Evolutionary conservation across 2,329 filamentous ascomycete genomes (phyloP), one percentile per base, ranked within the genome.

Genomic region (Xylaria sp.): DNA sequence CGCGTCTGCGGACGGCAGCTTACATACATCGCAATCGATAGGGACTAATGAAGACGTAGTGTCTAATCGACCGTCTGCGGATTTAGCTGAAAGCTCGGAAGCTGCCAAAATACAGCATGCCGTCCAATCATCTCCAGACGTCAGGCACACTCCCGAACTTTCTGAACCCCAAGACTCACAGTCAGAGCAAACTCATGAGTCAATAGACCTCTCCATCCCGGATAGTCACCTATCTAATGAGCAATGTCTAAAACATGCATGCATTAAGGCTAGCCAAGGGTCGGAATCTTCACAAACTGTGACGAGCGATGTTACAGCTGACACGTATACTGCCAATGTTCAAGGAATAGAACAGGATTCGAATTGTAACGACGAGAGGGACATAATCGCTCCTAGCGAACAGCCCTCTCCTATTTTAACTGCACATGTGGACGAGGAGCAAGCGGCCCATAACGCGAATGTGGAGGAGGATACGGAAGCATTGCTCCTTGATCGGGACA

Each of bases 141-240:
- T 21, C 65, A 34, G 34, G 3, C 42, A 64, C 30, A 51, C 53
- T 45, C 17, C 65, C 50, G 45, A 21, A 1, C 21, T 62, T 57
- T 48, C 8, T 8, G 39, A 64, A n/a, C 48, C 27, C 24, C n/a
- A 48, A 17, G 59, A 71, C 53, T 34, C 51, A 21, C 70, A 60
- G 21, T 71, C 74, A 34, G 67, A 60, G 17, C 69, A 64, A 21
- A 55, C 39, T n/a, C 71, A 66, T 12, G 67, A 71, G 48, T 65
- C 70, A 39, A 65, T 58, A 24, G 70, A 75, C 17, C 61, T 67
- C 14, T 68, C 69, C 32, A 58, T 61, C 17, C 30, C 70, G 7
- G 60, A 74, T 3, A 64, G 24, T 3, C 65, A 56, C 58, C 30
- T 48, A 14, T 17, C 47, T 4, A 57, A 65, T 54, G 39, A 50